phyloP scores from a whole-genome alignment of 73 alveolate genomes.

The Halteria grandinella region DNA sequence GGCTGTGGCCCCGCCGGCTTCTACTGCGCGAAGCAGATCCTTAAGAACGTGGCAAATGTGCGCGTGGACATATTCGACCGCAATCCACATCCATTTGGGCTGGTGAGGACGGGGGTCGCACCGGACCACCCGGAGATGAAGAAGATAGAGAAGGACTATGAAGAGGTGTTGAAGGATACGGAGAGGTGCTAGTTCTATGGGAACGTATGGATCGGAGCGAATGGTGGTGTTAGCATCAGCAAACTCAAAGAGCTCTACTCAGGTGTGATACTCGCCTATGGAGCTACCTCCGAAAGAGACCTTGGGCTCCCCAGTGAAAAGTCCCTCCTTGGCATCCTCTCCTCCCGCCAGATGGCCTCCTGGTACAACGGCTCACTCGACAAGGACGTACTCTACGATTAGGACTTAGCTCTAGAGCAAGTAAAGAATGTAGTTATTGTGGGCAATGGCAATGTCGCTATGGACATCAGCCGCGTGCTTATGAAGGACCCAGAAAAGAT shows the following conservation, averaged over 20 bases:
- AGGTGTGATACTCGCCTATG: conserved; percentile 81
- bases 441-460: conserved; percentile 92
- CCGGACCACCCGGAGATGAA: conserved; percentile 88
- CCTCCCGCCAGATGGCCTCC: conserved; percentile 72
- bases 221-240: too few relatives aligned
- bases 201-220: conserved; percentile 72
- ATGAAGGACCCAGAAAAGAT: conserved; percentile 58
- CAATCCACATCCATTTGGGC: conserved; percentile 82
- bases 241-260: conserved; percentile 68
- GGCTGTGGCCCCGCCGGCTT: conserved; percentile 96
- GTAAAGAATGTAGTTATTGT: conserved; percentile 9
- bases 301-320: conserved; percentile 71
- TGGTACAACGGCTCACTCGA: conserved; percentile 84
- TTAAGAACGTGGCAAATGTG: conserved; percentile 56
- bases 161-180: conserved; percentile 41
- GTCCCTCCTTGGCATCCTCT: conserved; percentile 50
- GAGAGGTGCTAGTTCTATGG: conserved; percentile 76
- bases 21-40: conserved; percentile 74
- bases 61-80: conserved; percentile 83
- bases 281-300: conserved; percentile 70
- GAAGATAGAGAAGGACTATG: conserved; percentile 72
- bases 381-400: neutral
- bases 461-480: conserved; percentile 80
- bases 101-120: conserved; percentile 89
- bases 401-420: conserved; percentile 51